phyloP scores from a whole-genome alignment of 2,329 filamentous ascomycete species.

The Didymella keratinophila region DNA sequence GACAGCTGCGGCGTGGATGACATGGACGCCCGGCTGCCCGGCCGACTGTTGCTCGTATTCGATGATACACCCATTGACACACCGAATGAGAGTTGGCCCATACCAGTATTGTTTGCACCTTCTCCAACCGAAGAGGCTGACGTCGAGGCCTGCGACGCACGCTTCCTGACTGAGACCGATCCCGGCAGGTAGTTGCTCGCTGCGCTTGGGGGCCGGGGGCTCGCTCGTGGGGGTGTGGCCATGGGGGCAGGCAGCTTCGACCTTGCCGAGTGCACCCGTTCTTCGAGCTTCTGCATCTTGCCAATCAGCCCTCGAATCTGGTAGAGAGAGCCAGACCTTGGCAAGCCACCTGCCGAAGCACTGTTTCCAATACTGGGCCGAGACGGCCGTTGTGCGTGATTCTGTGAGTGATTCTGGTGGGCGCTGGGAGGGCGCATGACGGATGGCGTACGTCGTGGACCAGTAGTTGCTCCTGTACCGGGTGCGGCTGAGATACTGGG shows the following conservation, averaged over 20 bases:
- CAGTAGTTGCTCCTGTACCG: constrained; percentile 32
- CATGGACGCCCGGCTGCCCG: constrained; percentile 71
- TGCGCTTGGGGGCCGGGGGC: constrained; percentile 70
- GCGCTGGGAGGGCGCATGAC: constrained; percentile 43
- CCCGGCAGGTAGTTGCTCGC: constrained; percentile 60
- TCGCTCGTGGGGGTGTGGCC: constrained; percentile 78
- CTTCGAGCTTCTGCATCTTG: constrained; percentile 96
- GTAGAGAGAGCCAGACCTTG: constrained; percentile 76
- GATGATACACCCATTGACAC: constrained; percentile 35
- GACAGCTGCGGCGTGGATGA: constrained; percentile 36
- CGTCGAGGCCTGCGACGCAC: constrained; percentile 64
- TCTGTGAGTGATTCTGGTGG: not conserved
- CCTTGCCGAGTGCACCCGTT: constrained; percentile 87
- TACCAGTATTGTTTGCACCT: constrained; percentile 38
- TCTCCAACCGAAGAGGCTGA: constrained; percentile 44
- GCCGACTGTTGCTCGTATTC: constrained; percentile 61
- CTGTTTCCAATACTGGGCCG: constrained; percentile 55
- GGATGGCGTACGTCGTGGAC: constrained; percentile 57
- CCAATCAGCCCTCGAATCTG: constrained; percentile 94
- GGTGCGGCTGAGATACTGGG: constrained; percentile 66
- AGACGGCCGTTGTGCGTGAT: constrained; percentile 40
- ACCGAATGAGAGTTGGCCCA: constrained; percentile 62
- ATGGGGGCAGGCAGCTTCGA: constrained; percentile 88
- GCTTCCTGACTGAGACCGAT: constrained; percentile 70
- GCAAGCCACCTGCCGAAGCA: constrained; percentile 61